Evolutionary conservation across 2,329 filamentous ascomycete genomes (phyloP), one percentile per base, ranked within the genome.

Genomic region (Aspergillus arachidicola): DNA sequence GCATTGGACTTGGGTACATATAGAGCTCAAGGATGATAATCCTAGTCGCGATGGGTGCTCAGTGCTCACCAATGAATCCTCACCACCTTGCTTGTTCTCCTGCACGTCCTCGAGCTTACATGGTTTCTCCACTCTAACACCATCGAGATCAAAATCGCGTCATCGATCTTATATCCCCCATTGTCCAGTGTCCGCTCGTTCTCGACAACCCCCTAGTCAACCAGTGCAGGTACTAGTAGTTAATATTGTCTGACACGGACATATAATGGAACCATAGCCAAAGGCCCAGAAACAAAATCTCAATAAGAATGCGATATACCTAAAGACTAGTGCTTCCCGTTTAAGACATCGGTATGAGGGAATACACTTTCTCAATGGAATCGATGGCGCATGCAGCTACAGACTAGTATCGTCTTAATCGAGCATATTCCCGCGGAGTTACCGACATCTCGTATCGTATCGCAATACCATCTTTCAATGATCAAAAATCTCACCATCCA

Each of bases 71-170:
- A 54, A 54, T 54, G 50, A 54, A 23, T 23, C n/a, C 50, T 32
- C 19, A 36, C 50, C 50, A 32, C 28, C 32, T 36, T 36, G 19
- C 28, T 10, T 54, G 6, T 2, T 21, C 32, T 36, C 30, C 28
- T 54, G 50, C 50, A 54, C 10, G 2, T 11, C 38, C 14, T 36
- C 16, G 32, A 55, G 55, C 57, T 51, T 62, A 55, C 50, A 30
- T 45, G 51, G 26, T 57, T 65, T 65, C 62, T 58, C 62, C 66
- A 64, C 61, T 65, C 60, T 68, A 64, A 69, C 72, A 72, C 71
- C 69, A 75, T 74, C 66, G 55, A 66, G 69, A 71, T 72, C 69
- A 66, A 72, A 72, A 76, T 76, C 72, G 71, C 74, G 69, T 72
- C 74, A 76, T 75, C 64, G 64, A 71, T 71, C 72, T 73, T 69